Conservation (phyloP, 306 rosid genomes). For the Inga oerstediana region DNA sequence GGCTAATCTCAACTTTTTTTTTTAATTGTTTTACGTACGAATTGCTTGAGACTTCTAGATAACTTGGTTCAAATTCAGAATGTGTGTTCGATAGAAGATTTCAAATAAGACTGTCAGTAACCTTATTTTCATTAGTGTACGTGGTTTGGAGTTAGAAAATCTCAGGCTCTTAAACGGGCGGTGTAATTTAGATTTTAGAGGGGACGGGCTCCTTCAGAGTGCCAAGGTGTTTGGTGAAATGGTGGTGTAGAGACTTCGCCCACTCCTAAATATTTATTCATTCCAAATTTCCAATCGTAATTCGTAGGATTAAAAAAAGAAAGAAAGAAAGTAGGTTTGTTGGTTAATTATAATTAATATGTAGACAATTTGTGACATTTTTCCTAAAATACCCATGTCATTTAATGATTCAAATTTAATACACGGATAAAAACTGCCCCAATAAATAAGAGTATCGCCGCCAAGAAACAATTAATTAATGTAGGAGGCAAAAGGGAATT, state of each 20-base stretch:
- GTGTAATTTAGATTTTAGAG: background rate
- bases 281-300: no score
- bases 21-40: background rate
- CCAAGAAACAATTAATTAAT: no score
- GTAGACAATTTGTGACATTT: no score
- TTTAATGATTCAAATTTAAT: no score
- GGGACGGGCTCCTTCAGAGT: constrained; percentile 1
- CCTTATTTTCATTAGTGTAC: background rate
- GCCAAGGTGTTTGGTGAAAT: background rate
- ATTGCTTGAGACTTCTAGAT: background rate
- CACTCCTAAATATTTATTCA: no score
- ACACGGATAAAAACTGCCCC: background rate
- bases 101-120: background rate
- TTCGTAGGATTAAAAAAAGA: no score
- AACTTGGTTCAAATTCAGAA: background rate
- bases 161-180: background rate
- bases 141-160: background rate
- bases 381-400: no score
- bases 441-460: no score
- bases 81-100: constrained; percentile 10
- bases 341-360: no score
- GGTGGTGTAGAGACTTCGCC: no score
- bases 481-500: background rate
- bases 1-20: background rate
- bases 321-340: no score